phyloP scores from a whole-genome alignment of 768 basidiomycete genomes.

The Naganishia randhawae region DNA sequence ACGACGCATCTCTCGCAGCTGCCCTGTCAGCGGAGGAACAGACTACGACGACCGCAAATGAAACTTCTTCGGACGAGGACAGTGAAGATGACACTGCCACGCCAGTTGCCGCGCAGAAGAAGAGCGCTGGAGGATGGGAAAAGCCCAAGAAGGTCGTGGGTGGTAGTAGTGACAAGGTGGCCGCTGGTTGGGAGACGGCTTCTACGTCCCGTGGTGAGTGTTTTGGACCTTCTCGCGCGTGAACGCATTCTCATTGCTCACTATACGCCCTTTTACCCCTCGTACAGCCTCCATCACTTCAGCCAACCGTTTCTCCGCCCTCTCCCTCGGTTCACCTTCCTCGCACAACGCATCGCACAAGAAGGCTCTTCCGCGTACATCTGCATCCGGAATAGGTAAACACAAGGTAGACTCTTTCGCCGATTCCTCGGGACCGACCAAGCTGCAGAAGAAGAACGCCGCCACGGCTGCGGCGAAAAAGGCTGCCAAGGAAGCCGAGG shows the following conservation, averaged over 20 bases:
- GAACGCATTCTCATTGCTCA: neutral
- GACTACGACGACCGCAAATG: neutral
- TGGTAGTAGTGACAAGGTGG: conserved; percentile 10
- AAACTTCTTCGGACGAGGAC: neutral
- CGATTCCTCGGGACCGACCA: conserved; percentile 6
- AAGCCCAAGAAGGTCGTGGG: conserved; percentile 26
- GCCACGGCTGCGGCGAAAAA: conserved; percentile 21
- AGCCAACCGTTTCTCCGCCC: conserved; percentile 24
- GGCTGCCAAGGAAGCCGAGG: conserved; percentile 22
- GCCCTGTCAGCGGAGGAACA: conserved; percentile 13
- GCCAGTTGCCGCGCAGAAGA: neutral
- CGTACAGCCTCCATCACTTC: conserved; percentile 13
- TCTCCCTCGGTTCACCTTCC: conserved; percentile 20
- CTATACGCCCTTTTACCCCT: neutral
- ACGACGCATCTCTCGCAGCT: conserved; percentile 12
- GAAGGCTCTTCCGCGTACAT: conserved; percentile 12
- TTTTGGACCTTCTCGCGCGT: too few species aligned
- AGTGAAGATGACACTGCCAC: conserved; percentile 5
- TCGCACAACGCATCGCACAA: conserved; percentile 8
- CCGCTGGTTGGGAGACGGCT: conserved; percentile 8
- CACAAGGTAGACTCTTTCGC: conserved; percentile 7
- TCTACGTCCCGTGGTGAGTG: conserved; percentile 15
- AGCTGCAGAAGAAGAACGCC: conserved; percentile 28
- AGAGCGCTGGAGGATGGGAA: conserved; percentile 22
- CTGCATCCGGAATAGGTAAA: conserved; percentile 4